Percentiles rank a stretch among this genome's conserved stretches.
Evolutionary conservation across 2,329 filamentous ascomycete species (phyloP).

Genomic region (Alternaria burnsii): DNA sequence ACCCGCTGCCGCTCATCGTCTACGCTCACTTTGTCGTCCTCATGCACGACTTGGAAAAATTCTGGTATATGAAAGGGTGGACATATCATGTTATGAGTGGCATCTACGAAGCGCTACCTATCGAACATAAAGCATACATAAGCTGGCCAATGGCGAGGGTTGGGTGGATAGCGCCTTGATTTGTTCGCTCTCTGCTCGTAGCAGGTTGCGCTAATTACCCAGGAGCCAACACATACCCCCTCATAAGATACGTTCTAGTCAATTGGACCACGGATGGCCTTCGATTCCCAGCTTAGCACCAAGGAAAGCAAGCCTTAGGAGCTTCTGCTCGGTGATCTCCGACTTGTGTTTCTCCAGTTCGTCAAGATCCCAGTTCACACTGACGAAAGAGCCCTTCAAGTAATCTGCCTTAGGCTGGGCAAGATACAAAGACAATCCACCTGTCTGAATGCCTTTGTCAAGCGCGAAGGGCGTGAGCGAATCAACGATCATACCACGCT

Average conservation of each 20-base stretch:
- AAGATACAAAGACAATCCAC: conserved; percentile 29
- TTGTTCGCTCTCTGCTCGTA: not conserved
- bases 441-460: conserved; percentile 20
- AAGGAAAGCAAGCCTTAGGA: conserved; percentile 35
- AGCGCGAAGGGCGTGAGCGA: not conserved
- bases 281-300: conserved; percentile 28
- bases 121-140: conserved; percentile 33
- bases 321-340: conserved; percentile 40
- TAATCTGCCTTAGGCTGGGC: conserved; percentile 28
- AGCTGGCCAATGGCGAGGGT: conserved; percentile 35
- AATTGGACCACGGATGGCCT: conserved; percentile 25
- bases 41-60: conserved; percentile 36
- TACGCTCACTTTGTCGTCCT: conserved; percentile 41
- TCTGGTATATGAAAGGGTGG: conserved; percentile 46
- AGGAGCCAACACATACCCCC: not conserved
- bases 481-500: conserved; percentile 8
- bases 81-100: conserved; percentile 39
- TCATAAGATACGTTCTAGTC: not conserved
- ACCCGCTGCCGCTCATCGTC: conserved; percentile 31
- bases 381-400: conserved; percentile 26
- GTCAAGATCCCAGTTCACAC: conserved; percentile 44
- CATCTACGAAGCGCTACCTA: conserved; percentile 28
- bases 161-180: conserved; percentile 35
- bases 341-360: conserved; percentile 39
- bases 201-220: too few relatives aligned